A percentile compares a stretch with the other conserved stretches of the same genome.
Evolutionary conservation across 1,139 yeast genomes (phyloP).

Genomic region (Debaryomyces coudertii): DNA sequence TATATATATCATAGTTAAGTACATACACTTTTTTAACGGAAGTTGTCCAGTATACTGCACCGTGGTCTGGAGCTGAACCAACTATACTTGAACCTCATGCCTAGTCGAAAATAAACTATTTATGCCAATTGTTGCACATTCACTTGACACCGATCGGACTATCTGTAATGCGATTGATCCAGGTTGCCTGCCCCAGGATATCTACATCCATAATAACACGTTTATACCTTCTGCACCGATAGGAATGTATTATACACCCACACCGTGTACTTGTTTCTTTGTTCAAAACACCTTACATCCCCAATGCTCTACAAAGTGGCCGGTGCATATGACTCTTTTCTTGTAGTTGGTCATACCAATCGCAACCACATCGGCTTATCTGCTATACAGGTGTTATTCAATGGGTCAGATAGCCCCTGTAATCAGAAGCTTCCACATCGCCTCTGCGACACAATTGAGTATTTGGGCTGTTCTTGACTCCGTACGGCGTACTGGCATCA

Average conservation of each 20-base stretch:
- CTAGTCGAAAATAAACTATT: not conserved
- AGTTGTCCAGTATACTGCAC: not conserved
- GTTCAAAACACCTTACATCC: not conserved
- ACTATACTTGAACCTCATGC: not conserved
- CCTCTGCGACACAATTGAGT: not conserved
- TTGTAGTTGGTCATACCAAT: too few species aligned
- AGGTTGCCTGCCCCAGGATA: too few species aligned
- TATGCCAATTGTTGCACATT: too few species aligned
- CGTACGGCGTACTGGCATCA: not conserved
- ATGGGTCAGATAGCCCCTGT: not conserved
- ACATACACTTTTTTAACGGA: conserved; percentile 1
- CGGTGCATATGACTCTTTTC: too few species aligned
- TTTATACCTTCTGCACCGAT: too few species aligned
- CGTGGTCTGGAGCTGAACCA: not conserved
- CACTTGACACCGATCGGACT: too few species aligned
- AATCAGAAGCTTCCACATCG: not conserved
- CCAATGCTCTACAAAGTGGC: not conserved
- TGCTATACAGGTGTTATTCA: not conserved
- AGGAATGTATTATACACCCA: too few species aligned
- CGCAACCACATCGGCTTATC: not conserved
- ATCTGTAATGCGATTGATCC: too few species aligned
- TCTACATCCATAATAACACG: too few species aligned
- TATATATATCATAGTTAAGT: conserved; percentile 4
- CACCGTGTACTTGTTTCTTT: not conserved
- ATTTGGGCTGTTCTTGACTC: not conserved